Percentiles rank a stretch among this genome's conserved stretches.
Conservation (phyloP, 495 filamentous ascomycete genomes). For the Neurospora sp. region DNA sequence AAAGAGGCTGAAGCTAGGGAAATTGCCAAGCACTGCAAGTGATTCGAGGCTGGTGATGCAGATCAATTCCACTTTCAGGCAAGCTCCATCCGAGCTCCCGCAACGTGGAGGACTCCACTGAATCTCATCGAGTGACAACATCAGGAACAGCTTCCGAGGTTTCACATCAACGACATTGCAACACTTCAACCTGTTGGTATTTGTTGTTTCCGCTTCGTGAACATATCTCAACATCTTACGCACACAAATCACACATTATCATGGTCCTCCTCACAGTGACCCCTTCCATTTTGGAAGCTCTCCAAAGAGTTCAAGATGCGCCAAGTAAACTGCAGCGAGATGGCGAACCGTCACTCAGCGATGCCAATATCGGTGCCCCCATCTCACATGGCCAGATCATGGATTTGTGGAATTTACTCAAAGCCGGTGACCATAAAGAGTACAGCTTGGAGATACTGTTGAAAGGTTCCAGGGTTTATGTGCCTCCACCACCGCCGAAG, state of each 20-base stretch:
- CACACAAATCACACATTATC: not conserved
- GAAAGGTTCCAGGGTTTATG: slow-evolving; percentile 60
- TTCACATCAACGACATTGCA: not conserved
- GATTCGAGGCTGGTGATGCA: not conserved
- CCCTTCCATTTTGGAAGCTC: slow-evolving; percentile 52
- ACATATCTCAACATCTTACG: not conserved
- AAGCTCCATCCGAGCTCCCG: not conserved
- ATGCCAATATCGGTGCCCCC: slow-evolving; percentile 49
- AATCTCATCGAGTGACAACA: not conserved
- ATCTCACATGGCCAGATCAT: slow-evolving; percentile 77
- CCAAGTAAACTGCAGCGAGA: slow-evolving; percentile 3
- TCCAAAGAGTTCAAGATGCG: slow-evolving; percentile 26
- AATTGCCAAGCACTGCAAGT: not conserved
- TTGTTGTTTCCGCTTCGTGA: not conserved
- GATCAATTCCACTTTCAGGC: not conserved
- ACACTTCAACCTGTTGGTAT: not conserved
- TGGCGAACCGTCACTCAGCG: slow-evolving; percentile 32
- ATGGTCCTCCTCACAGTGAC: slow-evolving; percentile 83
- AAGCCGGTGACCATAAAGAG: slow-evolving; percentile 14
- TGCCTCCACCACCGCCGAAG: slow-evolving; percentile 67
- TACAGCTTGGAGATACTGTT: slow-evolving; percentile 55
- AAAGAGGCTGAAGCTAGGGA: not conserved
- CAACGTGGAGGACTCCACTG: not conserved
- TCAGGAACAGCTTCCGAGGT: not conserved
- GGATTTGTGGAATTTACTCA: slow-evolving; percentile 50